Evolutionary conservation across 139 green algal genomes (phyloP).

Genomic region (Desmodesmus armatus): DNA sequence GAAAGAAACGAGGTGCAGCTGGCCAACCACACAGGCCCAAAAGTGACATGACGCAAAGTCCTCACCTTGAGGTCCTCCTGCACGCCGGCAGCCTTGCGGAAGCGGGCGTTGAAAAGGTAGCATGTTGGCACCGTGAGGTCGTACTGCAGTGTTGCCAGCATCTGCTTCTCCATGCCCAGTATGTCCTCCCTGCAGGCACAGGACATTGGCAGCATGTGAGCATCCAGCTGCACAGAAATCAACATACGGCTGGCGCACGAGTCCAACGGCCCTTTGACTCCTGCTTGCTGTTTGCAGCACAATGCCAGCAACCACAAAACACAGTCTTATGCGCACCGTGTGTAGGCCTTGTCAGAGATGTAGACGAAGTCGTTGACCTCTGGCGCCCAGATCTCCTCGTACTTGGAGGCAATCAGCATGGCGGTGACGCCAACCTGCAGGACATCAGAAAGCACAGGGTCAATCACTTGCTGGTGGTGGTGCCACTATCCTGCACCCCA

Average conservation of each 20-base stretch:
- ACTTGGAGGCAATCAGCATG: constrained; percentile 96
- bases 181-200: constrained; percentile 41
- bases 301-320: not conserved
- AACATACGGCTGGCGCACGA: no score
- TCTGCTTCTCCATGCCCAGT: constrained; percentile 45
- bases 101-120: constrained; percentile 85
- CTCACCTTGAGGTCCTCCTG: constrained; percentile 26
- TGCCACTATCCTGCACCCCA: no score
- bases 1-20: not conserved
- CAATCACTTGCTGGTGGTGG: not conserved
- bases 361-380: constrained; percentile 96
- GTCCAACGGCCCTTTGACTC: no score
- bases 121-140: constrained; percentile 81
- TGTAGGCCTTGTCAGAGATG: constrained; percentile 82
- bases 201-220: not conserved
- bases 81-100: constrained; percentile 77
- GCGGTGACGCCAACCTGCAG: constrained; percentile 84
- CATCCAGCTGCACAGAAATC: no score
- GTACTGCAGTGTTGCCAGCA: constrained; percentile 87
- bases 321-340: not conserved
- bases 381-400: constrained; percentile 97
- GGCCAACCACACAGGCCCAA: not conserved
- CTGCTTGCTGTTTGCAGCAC: not conserved
- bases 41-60: not conserved
- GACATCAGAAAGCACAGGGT: not conserved